A percentile compares a stretch with the other conserved stretches of the same genome.
Evolutionary conservation across 805 yeast species (phyloP).

Genomic region (Metahyphopichia silvanorum): DNA sequence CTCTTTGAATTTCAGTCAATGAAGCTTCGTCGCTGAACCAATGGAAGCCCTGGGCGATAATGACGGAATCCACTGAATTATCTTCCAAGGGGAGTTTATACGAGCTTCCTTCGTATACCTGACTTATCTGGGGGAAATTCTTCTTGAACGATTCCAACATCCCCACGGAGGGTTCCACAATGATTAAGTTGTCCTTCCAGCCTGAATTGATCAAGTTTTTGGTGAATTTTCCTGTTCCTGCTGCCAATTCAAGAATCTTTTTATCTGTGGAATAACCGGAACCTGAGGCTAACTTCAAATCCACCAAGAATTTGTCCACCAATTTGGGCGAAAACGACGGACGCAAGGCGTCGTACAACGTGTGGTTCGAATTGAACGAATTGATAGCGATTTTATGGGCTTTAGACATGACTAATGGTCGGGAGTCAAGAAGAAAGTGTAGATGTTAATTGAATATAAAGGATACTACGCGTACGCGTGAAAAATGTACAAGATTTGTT

Average conservation of each 20-base stretch:
- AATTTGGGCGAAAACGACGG: constrained; percentile 45
- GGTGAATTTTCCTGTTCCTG: constrained; percentile 67
- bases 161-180: constrained; percentile 57
- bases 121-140: constrained; percentile 47
- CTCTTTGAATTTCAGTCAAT: constrained; percentile 47
- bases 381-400: constrained; percentile 38
- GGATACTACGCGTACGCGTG: background rate
- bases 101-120: constrained; percentile 37
- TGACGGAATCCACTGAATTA: constrained; percentile 44
- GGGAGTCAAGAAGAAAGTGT: too few relatives aligned
- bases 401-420: too few relatives aligned
- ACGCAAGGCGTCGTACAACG: constrained; percentile 48
- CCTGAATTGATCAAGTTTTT: constrained; percentile 37
- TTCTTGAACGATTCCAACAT: constrained; percentile 47
- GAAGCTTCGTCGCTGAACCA: constrained; percentile 58
- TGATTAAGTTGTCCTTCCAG: constrained; percentile 33
- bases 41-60: constrained; percentile 62
- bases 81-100: constrained; percentile 46
- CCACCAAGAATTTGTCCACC: constrained; percentile 41
- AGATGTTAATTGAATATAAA: too few relatives aligned
- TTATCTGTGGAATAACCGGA: constrained; percentile 15
- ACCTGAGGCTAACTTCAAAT: constrained; percentile 26
- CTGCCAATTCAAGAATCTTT: constrained; percentile 48
- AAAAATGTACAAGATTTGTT: background rate
- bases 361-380: constrained; percentile 52